Base-by-base conservation (phyloP, 768 basidiomycete genomes). In the Mycena latifolia region DNA sequence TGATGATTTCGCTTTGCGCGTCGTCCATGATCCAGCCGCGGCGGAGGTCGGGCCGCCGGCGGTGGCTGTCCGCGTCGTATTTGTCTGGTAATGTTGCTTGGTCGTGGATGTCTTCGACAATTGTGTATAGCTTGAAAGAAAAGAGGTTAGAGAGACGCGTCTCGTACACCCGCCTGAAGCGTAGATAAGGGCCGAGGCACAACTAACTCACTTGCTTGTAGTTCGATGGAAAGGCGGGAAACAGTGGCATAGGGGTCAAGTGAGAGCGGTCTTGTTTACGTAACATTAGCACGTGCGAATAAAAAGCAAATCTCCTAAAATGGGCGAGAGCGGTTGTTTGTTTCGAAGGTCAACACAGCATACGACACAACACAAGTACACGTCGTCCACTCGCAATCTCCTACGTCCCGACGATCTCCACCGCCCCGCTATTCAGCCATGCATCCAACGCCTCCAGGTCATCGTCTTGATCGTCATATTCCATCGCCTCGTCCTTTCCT, bases 341-440 rank as follows among this genome's bases (percentile, higher is more conserved):
- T 41, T 60, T 43, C 25, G 12, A 25, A 48, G 31, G 55, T 10
- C 45, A 47, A 35, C 29, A 22, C 37, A 39, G 45, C 12, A 27
- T 37, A 20, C 27, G 27, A 50, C 25, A 50, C 27, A 51, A 22
- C 50, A 60, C 29, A 51, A 27, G 24, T 11, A 39, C 37, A 39
- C 11, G 31, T 5, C 31, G 5, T 33, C 6, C n/a, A n/a, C n/a
- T n/a, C n/a, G n/a, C n/a, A 17, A 9, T 15, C 37, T 12, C 37
- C 35, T 20, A 15, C 53, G 18, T 46, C 15, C 24, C 47, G 28
- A 85, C 61, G 59, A 91, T 86, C 46, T 86, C 82, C 1, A 92
- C 86, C 4, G 86, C 83, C 29, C 84, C 89, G 71, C 91, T 91
- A 31, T 85, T 80, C 69, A 93, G 75, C 89, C 89, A 93, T 48